Evolutionary conservation across 2,329 filamentous ascomycete genomes (phyloP), one percentile per base, ranked within the genome.

Genomic region (Corinectria fuckeliana): DNA sequence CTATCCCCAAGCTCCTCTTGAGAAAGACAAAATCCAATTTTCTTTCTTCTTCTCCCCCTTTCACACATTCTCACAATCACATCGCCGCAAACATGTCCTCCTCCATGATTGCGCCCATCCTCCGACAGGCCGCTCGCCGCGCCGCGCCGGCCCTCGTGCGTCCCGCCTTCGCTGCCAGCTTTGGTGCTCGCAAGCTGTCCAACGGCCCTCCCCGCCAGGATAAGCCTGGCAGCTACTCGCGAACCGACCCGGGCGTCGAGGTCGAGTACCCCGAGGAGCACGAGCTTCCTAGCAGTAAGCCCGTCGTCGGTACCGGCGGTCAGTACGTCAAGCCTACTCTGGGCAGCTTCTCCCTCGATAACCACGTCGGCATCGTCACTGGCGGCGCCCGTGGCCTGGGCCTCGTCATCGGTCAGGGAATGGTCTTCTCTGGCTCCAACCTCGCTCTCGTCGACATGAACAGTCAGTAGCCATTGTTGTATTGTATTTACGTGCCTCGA

Each of bases 371-470:
- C 45, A 82, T 97, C 38, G 91, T 98, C 36, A 98, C 94, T 1
- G 94, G 94, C 51, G 94, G 93, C 72, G 94, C 94, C 23, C 85
- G 93, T 72, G 94, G 94, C 7, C 78, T 98, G 58, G 94, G 94
- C 36, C 81, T 97, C 61, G 93, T 96, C 68, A 97, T 98, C 91
- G 91, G 90, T 50, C 93, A 97, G 80, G 93, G 91, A 45, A 86
- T 97, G 77, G 91, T 97, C 52, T 89, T 92, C 52, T 95, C 91
- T 53, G 94, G 94, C 51, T 91, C 92, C 9, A 89, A 96, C 75
- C 83, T 97, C 62, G 94, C 94, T 39, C 91, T 98, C 76, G 92
- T 97, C 38, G 94, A 98, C 75, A 82, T 97, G 80, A 97, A 98
- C 79, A 90, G 91, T 94, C 77, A 67, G 87, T 82, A 45, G 7